Conservation (phyloP, 176 grass and related monocot genomes). For the Raddia distichophylla region DNA sequence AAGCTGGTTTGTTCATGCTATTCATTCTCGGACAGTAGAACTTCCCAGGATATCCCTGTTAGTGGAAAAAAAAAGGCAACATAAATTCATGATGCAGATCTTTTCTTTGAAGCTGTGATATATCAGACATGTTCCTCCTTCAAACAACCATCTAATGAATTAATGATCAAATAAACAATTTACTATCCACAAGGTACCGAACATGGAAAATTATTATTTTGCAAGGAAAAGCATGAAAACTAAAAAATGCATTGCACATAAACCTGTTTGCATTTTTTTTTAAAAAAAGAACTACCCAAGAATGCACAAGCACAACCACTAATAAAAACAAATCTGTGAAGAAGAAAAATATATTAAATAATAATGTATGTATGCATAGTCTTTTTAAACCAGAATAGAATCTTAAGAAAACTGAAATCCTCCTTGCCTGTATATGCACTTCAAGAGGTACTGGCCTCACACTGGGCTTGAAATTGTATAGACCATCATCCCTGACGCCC, state of each 20-base stretch:
- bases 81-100: constrained; percentile 40
- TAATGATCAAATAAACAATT: constrained; percentile 30
- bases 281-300: background rate
- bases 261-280: background rate
- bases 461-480: constrained; percentile 99
- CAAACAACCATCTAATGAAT: background rate
- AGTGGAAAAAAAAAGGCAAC: constrained; percentile 28
- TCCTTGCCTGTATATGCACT: constrained; percentile 94
- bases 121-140: constrained; percentile 30
- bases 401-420: constrained; percentile 36
- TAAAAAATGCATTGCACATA: constrained; percentile 23
- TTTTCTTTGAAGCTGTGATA: constrained; percentile 23
- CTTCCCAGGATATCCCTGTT: constrained; percentile 97
- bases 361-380: constrained; percentile 6
- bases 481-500: constrained; percentile 80
- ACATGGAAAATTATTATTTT: constrained; percentile 23
- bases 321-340: constrained; percentile 14
- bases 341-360: constrained; percentile 29
- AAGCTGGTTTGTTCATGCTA: constrained; percentile 99
- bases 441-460: constrained; percentile 97
- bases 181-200: background rate
- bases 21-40: constrained; percentile 99
- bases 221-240: background rate
- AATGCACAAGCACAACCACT: background rate
- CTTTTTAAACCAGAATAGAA: constrained; percentile 19